Percentiles rank a stretch among this genome's conserved stretches.
Evolutionary conservation across 2,329 filamentous ascomycete genomes (phyloP).

Genomic region (Sordariomycetes sp.): DNA sequence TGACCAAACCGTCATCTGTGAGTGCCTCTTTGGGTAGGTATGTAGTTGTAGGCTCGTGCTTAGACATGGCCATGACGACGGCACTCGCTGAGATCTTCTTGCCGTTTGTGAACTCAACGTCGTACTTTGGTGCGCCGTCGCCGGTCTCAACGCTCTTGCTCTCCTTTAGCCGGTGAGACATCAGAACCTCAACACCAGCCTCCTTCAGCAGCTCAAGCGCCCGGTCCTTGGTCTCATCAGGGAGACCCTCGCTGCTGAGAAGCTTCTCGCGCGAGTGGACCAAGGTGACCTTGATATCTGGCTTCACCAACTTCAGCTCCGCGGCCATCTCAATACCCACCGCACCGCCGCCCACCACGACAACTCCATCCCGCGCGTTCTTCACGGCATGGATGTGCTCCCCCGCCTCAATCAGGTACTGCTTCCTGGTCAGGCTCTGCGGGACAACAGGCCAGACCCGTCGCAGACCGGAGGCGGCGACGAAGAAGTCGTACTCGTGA

Average conservation of each 20-base stretch:
- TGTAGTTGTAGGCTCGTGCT: constrained; percentile 49
- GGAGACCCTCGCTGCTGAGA: constrained; percentile 64
- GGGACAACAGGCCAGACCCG: constrained; percentile 67
- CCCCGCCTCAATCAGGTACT: constrained; percentile 53
- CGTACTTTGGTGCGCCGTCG: constrained; percentile 29
- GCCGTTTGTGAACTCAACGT: constrained; percentile 52
- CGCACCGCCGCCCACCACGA: constrained; percentile 68
- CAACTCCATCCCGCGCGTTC: constrained; percentile 46
- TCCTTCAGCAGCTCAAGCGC: constrained; percentile 50
- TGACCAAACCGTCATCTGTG: constrained; percentile 57
- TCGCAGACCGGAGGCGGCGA: constrained; percentile 61
- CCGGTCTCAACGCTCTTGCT: constrained; percentile 33
- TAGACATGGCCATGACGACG: constrained; percentile 62
- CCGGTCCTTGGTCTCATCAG: constrained; percentile 58
- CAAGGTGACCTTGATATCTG: constrained; percentile 58
- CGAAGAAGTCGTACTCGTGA: constrained; percentile 63
- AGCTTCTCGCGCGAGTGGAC: constrained; percentile 64
- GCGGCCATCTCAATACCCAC: constrained; percentile 78
- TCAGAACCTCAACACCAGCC: constrained; percentile 54
- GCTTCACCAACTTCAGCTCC: constrained; percentile 62
- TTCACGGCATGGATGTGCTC: constrained; percentile 48
- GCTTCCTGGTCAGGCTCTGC: constrained; percentile 49
- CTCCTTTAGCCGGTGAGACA: constrained; percentile 48
- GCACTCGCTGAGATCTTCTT: constrained; percentile 50
- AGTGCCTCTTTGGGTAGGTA: constrained; percentile 52